phyloP scores from a whole-genome alignment of 495 filamentous ascomycete species.

The Hamigera avellanea region DNA sequence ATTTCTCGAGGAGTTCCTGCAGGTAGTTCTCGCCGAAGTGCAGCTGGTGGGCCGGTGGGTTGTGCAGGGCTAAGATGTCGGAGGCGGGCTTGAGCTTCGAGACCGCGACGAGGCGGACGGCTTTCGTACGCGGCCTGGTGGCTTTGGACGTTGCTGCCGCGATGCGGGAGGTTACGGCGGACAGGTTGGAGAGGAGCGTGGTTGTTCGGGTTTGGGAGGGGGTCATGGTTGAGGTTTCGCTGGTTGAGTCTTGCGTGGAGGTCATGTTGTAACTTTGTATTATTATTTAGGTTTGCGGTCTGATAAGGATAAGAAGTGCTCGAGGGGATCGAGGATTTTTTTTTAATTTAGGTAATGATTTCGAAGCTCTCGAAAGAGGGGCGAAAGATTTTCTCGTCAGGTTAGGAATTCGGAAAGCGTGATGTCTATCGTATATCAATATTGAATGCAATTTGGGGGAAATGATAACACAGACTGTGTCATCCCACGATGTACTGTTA shows the following conservation, averaged over 20 bases:
- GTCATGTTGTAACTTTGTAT: neutral
- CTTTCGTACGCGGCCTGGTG: constrained; percentile 9
- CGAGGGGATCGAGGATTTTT: neutral
- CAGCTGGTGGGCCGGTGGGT: constrained; percentile 42
- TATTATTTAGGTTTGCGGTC: neutral
- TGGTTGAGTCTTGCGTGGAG: neutral
- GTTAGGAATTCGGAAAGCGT: no score
- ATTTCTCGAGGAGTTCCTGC: constrained; percentile 84
- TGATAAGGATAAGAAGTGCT: neutral
- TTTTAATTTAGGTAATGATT: no score
- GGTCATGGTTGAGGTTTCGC: constrained; percentile 14
- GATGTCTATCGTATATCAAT: no score
- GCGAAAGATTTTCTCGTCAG: no score
- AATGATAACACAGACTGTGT: no score
- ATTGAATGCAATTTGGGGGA: no score
- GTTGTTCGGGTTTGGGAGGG: constrained; percentile 24
- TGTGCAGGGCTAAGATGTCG: constrained; percentile 76
- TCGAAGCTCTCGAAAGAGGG: no score
- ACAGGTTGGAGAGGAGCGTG: constrained; percentile 27
- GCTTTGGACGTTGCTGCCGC: constrained; percentile 14
- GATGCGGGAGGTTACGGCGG: constrained; percentile 23
- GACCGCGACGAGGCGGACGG: constrained; percentile 74
- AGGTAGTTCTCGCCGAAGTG: constrained; percentile 98
- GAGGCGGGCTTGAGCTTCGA: constrained; percentile 87
- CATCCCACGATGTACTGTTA: no score